Base-by-base conservation (phyloP, 2,329 filamentous ascomycete genomes). In the Pseudophaeomoniella oleicola region DNA sequence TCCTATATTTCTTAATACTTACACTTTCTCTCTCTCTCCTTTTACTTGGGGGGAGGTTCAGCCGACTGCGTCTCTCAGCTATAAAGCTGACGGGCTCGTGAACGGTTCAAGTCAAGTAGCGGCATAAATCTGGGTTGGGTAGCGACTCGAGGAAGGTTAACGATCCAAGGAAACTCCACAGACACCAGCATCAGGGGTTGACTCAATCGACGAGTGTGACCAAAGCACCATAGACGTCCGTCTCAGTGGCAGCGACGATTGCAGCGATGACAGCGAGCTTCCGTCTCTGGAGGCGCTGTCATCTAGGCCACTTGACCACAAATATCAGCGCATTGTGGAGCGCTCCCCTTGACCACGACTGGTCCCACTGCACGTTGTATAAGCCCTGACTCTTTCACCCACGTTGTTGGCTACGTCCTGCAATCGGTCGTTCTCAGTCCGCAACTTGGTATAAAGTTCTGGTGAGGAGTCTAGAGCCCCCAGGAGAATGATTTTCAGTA, bases 401-500 rank as follows among this genome's bases (percentile, higher is more conserved):
- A 61, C 37, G 2, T 42, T 37, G 16, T 38, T 50, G 16, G 54
- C 52, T 30, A 59, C 10, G 5, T 1, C 31, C n/a, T 58, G 50
- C 11, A 62, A 44, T 32, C 40, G 46, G 10, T 54, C 44, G 19
- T 50, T 52, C 41, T 60, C 55, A 11, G 35, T 45, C 37, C n/a
- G 50, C 18, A 62, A 42, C 39, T 49, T 29, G 6, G 37, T 38
- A 48, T 46, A 4, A 33, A 49, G 22, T 38, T 50, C 47, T 36
- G 49, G 38, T 17, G 52, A 52, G 31, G 41, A 50, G 27, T 56
- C 46, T 9, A 62, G 34, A 37, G 46, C 39, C 3, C 56, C 54
- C 14, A 60, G 30, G 9, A 63, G 44, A 42, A 60, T 37, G 12
- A 59, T 45, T 41, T 48, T 56, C 11, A 62, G 36, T 38, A 55